Evolutionary conservation across 352 stramenopile genomes (phyloP).

Genomic region (Globisporangium carolinianum): DNA sequence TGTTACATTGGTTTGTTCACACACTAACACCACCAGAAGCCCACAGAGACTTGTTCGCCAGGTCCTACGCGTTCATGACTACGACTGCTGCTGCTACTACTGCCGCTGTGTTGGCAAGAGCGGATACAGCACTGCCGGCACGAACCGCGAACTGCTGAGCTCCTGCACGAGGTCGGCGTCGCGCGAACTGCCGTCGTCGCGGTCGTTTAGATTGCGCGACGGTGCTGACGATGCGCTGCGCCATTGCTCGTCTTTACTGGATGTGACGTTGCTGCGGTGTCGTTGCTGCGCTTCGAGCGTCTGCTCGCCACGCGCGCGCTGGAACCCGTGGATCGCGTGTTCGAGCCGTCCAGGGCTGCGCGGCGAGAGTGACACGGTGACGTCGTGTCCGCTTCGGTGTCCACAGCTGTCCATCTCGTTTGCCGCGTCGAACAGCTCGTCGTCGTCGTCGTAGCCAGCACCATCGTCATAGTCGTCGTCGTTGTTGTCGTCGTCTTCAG

Average conservation of each 20-base stretch:
- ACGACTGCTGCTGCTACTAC: background rate
- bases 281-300: background rate
- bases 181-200: slow-evolving; percentile 8
- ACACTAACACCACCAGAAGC: too few relatives aligned
- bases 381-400: background rate
- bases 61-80: too few relatives aligned
- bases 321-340: slow-evolving; percentile 26
- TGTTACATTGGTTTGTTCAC: too few relatives aligned
- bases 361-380: slow-evolving; percentile 4
- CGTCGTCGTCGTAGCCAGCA: background rate
- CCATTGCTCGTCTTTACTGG: slow-evolving; percentile 25
- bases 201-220: slow-evolving; percentile 1
- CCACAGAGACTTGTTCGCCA: too few relatives aligned
- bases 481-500: slow-evolving; percentile 13
- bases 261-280: background rate
- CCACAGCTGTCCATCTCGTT: background rate
- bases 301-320: slow-evolving; percentile 12
- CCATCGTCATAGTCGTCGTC: slow-evolving; percentile 4
- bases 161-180: slow-evolving; percentile 21
- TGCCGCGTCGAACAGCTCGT: background rate
- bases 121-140: slow-evolving; percentile 53
- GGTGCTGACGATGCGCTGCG: background rate
- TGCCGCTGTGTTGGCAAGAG: slow-evolving; percentile 32
- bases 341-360: slow-evolving; percentile 29
- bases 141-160: slow-evolving; percentile 30